Percentiles rank a stretch among this genome's conserved stretches.
Evolutionary conservation across 164 flowering plant species (phyloP).

Genomic region (Tinospora cordifolia): DNA sequence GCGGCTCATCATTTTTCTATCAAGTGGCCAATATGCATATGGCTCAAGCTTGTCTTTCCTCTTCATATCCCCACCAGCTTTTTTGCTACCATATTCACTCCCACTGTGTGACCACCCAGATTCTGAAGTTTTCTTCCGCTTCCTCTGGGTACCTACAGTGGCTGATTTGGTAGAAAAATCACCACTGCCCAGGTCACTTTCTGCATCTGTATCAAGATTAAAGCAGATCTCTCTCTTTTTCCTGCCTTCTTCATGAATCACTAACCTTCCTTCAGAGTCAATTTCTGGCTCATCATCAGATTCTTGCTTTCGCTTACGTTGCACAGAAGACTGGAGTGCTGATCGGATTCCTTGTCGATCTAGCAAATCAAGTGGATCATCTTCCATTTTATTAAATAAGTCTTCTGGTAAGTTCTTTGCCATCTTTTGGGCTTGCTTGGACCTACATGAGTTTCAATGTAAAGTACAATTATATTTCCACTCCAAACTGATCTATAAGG

Average conservation of each 20-base stretch:
- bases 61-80: conserved; percentile 87
- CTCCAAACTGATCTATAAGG: neutral
- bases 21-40: conserved; percentile 98
- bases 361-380: conserved; percentile 90
- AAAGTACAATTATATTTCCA: neutral
- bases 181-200: conserved; percentile 42
- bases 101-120: conserved; percentile 89
- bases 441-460: conserved; percentile 29
- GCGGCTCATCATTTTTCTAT: conserved; percentile 92
- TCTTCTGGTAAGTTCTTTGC: conserved; percentile 67
- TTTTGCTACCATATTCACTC: conserved; percentile 75
- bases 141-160: conserved; percentile 17
- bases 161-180: conserved; percentile 23
- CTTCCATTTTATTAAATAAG: conserved; percentile 53
- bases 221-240: conserved; percentile 29
- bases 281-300: conserved; percentile 75
- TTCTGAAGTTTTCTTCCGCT: conserved; percentile 61
- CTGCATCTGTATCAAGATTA: conserved; percentile 40
- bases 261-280: conserved; percentile 72
- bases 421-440: conserved; percentile 35
- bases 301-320: conserved; percentile 42
- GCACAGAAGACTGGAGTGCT: conserved; percentile 50
- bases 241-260: conserved; percentile 53
- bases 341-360: conserved; percentile 68
- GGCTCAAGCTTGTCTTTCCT: conserved; percentile 95